Evolutionary conservation across 208 protist genomes (phyloP), one percentile per base, ranked within the genome.

Genomic region (Leishmania arabica): DNA sequence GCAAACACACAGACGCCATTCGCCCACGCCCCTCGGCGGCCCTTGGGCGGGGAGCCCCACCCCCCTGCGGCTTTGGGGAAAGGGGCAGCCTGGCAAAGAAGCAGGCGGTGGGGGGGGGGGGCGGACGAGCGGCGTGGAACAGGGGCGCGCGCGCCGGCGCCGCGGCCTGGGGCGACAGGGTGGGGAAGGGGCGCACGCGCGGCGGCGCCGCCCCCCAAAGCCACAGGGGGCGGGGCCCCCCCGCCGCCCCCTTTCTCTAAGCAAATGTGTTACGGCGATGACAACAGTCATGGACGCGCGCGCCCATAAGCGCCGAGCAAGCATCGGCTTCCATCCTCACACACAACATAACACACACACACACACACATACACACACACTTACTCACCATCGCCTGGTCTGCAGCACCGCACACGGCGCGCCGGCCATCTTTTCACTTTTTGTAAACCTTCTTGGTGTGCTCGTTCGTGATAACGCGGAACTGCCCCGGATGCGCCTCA

Each of bases 371-470:
- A 34, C 47, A 24, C 21, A 51, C n/a, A n/a, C 31, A 8, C 71
- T 1, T 60, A 1, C 53, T 6, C 72, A 8, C 51, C 71, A 5
- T 53, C 15, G 17, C 68, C 47, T 21, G 47, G 40, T 27, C 64
- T 2, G n/a, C 62, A 34, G 45, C 45, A 37, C 21, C 40, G 66
- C 66, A 47, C 66, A 9, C 4, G 34, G 17, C 37, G 8, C 68
- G 21, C 68, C 37, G 19, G 66, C 21, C 66, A 40, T 53, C 65
- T 51, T 24, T 5, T 58, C 68, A 78, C 34, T 42, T 66, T 53
- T 73, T 75, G 77, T 88, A 92, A 70, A 93, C 79, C 82, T 82
- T 90, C 82, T 93, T 95, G 2, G 79, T 75, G 49, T 91, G 77
- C 54, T 83, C 84, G 24, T 65, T 87, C 40, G 88, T 86, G 31